Evolutionary conservation across 768 basidiomycete species (phyloP), one percentile per base, ranked within the genome.

Genomic region (Kwoniella botswanensis): DNA sequence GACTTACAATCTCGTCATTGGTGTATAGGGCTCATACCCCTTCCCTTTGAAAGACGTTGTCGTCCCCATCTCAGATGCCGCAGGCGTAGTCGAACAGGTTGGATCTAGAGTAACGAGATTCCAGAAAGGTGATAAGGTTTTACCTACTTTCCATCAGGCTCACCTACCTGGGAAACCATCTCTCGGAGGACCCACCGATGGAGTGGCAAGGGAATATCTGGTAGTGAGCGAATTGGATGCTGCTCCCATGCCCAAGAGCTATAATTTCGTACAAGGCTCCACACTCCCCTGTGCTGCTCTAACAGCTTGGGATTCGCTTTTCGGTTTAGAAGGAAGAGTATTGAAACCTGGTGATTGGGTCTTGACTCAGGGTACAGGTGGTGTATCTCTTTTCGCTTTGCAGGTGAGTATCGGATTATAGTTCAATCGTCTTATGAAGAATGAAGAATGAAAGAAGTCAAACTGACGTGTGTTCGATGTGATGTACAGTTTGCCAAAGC

Each of bases 251-350:
- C 67, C 71, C n/a, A 55, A 58, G 21, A 46, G 50, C 21, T 69
- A 61, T 15, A 41, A 50, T 52, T 69, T 61, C 44, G 63, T 61
- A 13, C 60, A 76, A 53, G 74, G 68, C 11, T 52, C 74, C 2
- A 70, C 71, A n/a, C 55, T 76, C 1, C 71, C 74, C 42, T 76
- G 74, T 35, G 74, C 74, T 35, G 74, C 61, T 43, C n/a, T 76
- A 24, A 76, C 74, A 15, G 71, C 74, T 46, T 76, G 74, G 74
- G 70, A 67, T 52, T 64, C 74, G 10, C 60, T 76, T 2, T 67
- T 60, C 54, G 74, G 74, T 1, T 53, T 73, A 21, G 63, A 65
- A 35, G 70, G 74, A 7, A 70, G 63, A 26, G 50, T 26, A 3
- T 29, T 76, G 35, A 61, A 57, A 35, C 66, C 72, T 11, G 75